Percentiles rank a stretch among this genome's conserved stretches.
phyloP scores from a whole-genome alignment of 2,329 filamentous ascomycete genomes.

The Penicillium sp. region DNA sequence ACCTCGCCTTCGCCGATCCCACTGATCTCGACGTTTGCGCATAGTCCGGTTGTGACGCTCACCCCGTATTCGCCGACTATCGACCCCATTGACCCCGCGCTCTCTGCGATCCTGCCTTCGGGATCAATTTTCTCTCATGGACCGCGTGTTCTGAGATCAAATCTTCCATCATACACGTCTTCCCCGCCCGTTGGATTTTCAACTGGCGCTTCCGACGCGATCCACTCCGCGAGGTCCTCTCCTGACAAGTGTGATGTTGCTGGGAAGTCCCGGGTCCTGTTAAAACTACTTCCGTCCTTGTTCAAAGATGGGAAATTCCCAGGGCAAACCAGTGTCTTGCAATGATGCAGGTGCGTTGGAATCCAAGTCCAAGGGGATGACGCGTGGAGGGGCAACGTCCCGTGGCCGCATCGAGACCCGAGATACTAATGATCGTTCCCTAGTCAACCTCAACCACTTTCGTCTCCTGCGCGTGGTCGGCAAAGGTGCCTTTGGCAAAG shows the following conservation, averaged over 20 bases:
- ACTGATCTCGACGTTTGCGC: too few relatives aligned
- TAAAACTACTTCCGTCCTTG: constrained; percentile 17
- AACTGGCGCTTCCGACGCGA: neutral
- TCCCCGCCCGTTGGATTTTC: neutral
- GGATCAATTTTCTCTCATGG: constrained; percentile 17
- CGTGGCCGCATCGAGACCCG: too few relatives aligned
- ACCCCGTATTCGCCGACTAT: neutral
- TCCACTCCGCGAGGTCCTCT: neutral
- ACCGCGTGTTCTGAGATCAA: constrained; percentile 10
- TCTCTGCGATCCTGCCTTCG: constrained; percentile 19
- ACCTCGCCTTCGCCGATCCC: too few relatives aligned
- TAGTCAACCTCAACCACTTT: constrained; percentile 97
- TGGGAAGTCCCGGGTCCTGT: constrained; percentile 17
- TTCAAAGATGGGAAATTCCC: constrained; percentile 79
- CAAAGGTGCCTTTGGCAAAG: constrained; percentile 97
- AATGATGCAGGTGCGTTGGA: constrained; percentile 80
- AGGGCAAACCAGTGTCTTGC: constrained; percentile 88
- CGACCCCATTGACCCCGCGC: constrained; percentile 15
- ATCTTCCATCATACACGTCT: constrained; percentile 4
- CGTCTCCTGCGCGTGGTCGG: constrained; percentile 91
- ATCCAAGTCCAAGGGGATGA: too few relatives aligned
- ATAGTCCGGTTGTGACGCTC: too few relatives aligned
- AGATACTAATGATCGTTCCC: constrained; percentile 20
- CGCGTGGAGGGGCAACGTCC: too few relatives aligned
- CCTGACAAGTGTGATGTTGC: constrained; percentile 25